Evolutionary conservation across 257 asterid species (phyloP).

Genomic region (Handroanthus guayacan): DNA sequence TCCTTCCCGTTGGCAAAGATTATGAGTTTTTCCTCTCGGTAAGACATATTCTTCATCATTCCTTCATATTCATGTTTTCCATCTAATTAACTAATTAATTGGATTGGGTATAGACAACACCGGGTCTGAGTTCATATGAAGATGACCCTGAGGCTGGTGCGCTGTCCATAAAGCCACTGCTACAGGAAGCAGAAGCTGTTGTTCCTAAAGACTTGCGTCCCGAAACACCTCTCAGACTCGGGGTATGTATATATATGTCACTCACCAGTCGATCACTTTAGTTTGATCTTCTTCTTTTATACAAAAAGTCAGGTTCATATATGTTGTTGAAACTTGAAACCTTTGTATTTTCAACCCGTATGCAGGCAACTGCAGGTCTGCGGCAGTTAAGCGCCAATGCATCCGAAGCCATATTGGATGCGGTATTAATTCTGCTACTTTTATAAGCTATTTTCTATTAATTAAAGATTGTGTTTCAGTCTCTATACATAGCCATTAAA

Average conservation of each 20-base stretch:
- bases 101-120: conserved; percentile 43
- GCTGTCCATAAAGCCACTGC: conserved; percentile 49
- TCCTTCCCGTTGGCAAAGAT: conserved; percentile 32
- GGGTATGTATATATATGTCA: conserved; percentile 49
- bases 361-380: conserved; percentile 88
- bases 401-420: conserved; percentile 69
- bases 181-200: conserved; percentile 56
- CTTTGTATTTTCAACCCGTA: not conserved
- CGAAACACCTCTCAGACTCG: conserved; percentile 72
- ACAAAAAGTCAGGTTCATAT: not conserved
- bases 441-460: not conserved
- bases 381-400: conserved; percentile 62
- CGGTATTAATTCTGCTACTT: conserved; percentile 43
- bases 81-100: not conserved
- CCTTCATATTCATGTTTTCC: not conserved
- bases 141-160: conserved; percentile 68
- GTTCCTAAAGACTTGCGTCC: conserved; percentile 53
- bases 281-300: too few relatives aligned
- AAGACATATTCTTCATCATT: not conserved
- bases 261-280: too few relatives aligned
- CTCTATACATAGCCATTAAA: too few relatives aligned
- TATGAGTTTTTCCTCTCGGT: conserved; percentile 39
- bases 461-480: not conserved
- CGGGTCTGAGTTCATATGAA: conserved; percentile 74
- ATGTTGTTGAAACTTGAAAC: too few relatives aligned